Percentiles rank a stretch among this genome's conserved stretches.
phyloP scores from a whole-genome alignment of 2,329 filamentous ascomycete genomes.

The Fusarium neocosmosporiellum region DNA sequence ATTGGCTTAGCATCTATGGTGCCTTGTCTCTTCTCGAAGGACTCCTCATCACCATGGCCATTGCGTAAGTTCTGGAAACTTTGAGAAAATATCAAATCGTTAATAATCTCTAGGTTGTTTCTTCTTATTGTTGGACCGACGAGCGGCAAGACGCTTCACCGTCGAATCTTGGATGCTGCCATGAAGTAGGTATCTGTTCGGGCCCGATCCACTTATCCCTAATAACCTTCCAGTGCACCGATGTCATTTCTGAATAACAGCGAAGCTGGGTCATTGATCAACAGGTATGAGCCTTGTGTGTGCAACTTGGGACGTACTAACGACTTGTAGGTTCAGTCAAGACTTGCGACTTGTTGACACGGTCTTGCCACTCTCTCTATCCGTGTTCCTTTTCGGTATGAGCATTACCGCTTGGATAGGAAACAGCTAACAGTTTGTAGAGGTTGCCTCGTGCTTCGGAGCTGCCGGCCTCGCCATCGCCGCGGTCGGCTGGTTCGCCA shows the following conservation, averaged over 20 bases:
- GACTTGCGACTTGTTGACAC: constrained; percentile 55
- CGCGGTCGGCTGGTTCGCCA: constrained; percentile 57
- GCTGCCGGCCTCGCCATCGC: constrained; percentile 57
- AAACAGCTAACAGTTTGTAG: constrained; percentile 21
- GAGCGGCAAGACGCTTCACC: constrained; percentile 41
- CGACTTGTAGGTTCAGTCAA: constrained; percentile 52
- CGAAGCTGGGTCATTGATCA: constrained; percentile 44
- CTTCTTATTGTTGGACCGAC: constrained; percentile 42
- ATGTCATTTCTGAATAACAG: constrained; percentile 44
- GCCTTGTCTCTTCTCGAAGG: constrained; percentile 41
- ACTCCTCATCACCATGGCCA: constrained; percentile 39
- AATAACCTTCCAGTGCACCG: constrained; percentile 32
- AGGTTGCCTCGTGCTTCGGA: constrained; percentile 51
- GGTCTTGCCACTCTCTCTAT: constrained; percentile 47
- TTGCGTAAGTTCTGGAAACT: constrained; percentile 31
- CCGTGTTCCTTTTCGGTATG: constrained; percentile 44
- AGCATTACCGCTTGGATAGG: fast-evolving
- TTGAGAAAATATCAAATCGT: background rate
- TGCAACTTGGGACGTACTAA: background rate
- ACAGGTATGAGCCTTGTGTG: constrained; percentile 29
- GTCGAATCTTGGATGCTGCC: constrained; percentile 37
- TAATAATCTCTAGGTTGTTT: constrained; percentile 36
- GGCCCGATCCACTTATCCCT: background rate
- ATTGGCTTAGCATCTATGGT: constrained; percentile 46
- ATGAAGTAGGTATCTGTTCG: constrained; percentile 31